Evolutionary conservation across 2,329 filamentous ascomycete species (phyloP).

Genomic region (Xylaria sp.): DNA sequence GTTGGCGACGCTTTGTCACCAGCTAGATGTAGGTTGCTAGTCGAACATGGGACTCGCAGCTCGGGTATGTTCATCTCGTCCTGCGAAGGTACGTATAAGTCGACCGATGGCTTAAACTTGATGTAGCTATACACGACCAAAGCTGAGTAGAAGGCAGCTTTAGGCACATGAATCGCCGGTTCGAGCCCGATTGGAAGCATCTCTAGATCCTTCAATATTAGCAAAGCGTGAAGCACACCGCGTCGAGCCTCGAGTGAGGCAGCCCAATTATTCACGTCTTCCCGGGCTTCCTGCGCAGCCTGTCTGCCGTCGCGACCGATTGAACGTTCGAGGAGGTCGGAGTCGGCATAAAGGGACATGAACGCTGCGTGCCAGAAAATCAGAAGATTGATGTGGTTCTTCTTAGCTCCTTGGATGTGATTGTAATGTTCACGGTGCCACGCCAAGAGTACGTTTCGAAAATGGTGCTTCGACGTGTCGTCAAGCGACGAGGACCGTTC

Average conservation of each 20-base stretch:
- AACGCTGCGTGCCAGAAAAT: constrained; percentile 37
- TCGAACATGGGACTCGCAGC: constrained; percentile 27
- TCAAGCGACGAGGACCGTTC: constrained; percentile 29
- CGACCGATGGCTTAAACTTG: constrained; percentile 30
- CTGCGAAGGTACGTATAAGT: constrained; percentile 25
- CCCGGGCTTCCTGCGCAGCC: constrained; percentile 29
- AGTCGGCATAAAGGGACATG: constrained; percentile 33
- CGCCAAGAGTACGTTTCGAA: constrained; percentile 32
- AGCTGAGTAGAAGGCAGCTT: constrained; percentile 35
- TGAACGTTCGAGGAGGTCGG: constrained; percentile 31
- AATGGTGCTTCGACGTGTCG: constrained; percentile 27
- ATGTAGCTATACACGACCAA: constrained; percentile 36
- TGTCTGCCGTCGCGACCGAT: constrained; percentile 33
- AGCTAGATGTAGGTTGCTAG: constrained; percentile 12
- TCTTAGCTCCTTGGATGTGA: constrained; percentile 29
- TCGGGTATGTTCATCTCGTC: constrained; percentile 33
- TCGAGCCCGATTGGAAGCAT: constrained; percentile 37
- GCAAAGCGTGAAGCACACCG: constrained; percentile 31
- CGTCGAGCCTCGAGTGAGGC: constrained; percentile 31
- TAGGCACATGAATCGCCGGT: constrained; percentile 36
- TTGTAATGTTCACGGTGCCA: constrained; percentile 34
- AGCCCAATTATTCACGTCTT: constrained; percentile 25
- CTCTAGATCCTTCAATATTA: constrained; percentile 31
- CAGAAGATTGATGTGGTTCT: constrained; percentile 35
- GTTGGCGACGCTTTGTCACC: constrained; percentile 25